Evolutionary conservation across 139 green algal species (phyloP), one percentile per base, ranked within the genome.

Genomic region (Chlorella sp.): DNA sequence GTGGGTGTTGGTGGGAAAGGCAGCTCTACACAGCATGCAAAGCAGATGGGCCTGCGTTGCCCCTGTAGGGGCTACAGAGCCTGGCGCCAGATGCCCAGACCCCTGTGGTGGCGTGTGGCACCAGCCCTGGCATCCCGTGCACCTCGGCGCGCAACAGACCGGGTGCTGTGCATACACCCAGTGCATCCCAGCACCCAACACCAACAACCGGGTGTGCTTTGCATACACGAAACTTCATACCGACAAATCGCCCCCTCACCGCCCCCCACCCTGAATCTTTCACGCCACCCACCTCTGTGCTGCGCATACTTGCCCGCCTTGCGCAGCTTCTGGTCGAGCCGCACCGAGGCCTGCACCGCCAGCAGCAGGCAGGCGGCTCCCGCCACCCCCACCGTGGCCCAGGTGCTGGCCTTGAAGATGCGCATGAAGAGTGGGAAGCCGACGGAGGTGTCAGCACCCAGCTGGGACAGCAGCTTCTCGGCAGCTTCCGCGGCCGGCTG

Each of bases 241-340:
- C n/a, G n/a, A n/a, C n/a, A n/a, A n/a, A n/a, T 78, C 21, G n/a
- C 71, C 71, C 71, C 32, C n/a, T 12, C 71, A 21, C 71, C n/a
- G 3, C 2, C 12, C n/a, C 30, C 11, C 64, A 30, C 2, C 64
- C 64, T 68, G 60, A 37, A 15, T 3, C 71, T n/a, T 42, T 32
- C 71, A 9, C 0, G 12, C 75, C 34, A 53, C 64, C 83, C 71
- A 81, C 89, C 87, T 39, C 81, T 88, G 68, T 18, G 18, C 39
- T 40, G 48, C 22, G 3, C 36, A 40, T 81, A 81, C 53, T 86
- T 86, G 53, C 68, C 86, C 28, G 80, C 86, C 81, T 53, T 77
- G 71, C 87, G 81, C 64, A 90, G 73, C 69, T 75, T 66, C 57
- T 91, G 90, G 40, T 81, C 76, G n/a, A 91, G 80, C 26, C 83